Evolutionary conservation across 1,284 basidiomycete genomes (phyloP), one percentile per base, ranked within the genome.

Genomic region (Sanghuangporus weigelae): DNA sequence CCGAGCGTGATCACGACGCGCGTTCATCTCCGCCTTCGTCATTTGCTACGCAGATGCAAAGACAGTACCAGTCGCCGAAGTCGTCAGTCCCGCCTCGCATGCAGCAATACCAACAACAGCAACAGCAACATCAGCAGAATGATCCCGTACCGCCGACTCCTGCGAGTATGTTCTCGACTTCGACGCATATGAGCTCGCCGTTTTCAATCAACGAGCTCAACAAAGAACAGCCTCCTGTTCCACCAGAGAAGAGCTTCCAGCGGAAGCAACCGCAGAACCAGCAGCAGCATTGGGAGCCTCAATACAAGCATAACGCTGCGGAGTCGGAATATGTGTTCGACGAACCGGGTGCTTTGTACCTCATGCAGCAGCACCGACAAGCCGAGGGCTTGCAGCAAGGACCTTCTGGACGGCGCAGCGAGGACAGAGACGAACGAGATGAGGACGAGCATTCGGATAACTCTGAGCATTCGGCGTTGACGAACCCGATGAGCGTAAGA

Each of bases 291-390:
- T 57, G 59, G 44, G 72, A 70, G 44, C 69, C 72, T 16, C 67
- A 71, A 60, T 71, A 72, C 48, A 59, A 59, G n/a, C 56, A 57
- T 3, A 58, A 49, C 23, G 8, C 38, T 21, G 36, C 36, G 2
- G 62, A 63, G 46, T 46, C 63, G 7, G 63, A 64, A 23, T 64
- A 60, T 26, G 54, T 85, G n/a, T 76, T 79, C 60, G 79, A 81
- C 64, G 85, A 87, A 67, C 81, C 82, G 35, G 84, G 81, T 49
- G 68, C 86, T 8, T 71, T 90, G 58, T 89, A 82, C 73, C 87
- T 85, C 69, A 86, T 90, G 84, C 83, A 86, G 64, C 81, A 86
- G 66, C 63, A 69, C n/a, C 67, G 60, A 4, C 72, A 81, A 55
- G 79, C 82, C 23, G 73, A 76, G 60, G 74, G 75, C 60, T 61